Evolutionary conservation across 352 stramenopile genomes (phyloP), one percentile per base, ranked within the genome.

Genomic region (Halophytophthora polymorphica): DNA sequence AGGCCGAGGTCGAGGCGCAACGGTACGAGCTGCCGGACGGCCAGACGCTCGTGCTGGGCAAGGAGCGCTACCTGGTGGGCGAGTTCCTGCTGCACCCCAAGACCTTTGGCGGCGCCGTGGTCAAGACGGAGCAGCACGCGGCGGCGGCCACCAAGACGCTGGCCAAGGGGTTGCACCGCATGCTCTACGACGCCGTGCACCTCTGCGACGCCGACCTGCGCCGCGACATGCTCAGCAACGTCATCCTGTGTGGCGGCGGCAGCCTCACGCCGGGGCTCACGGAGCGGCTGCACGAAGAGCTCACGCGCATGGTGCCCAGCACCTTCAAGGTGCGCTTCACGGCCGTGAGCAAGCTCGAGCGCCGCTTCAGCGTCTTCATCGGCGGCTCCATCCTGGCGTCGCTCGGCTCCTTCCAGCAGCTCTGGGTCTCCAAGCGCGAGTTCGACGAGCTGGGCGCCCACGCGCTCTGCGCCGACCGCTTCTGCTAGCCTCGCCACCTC

Each of bases 251-350:
- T 34, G 86, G 86, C 47, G 86, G 86, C 40, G 79, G 81, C 19
- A 89, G 78, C 35, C 73, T 90, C 29, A 84, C 68, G 28, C 69
- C 67, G 17, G 85, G 86, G 7, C 64, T 96, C 23, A 90, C 80
- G 0, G 84, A 95, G 61, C 79, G 86, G 6, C 45, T 96, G 45
- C 84, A 93, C 45, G 52, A 67, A 8, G 86, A 96, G 45, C 66
- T 96, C 19, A 88, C 77, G 6, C 61, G 57, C 13, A 73, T 92
- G 63, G 81, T 96, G 12, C 79, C 83, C 10, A 90, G 83, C 42
- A 88, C 77, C 10, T 91, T 90, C 56, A 95, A 95, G 49, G 69
- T 93, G 46, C 80, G 86, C n/a, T 89, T 96, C 54, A 90, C 81
- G 51, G 83, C 69, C 39, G 77, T 86, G 15, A 86, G 77, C 49